Conservation (phyloP, 2,329 filamentous ascomycete genomes). For the Zarea fungicola region DNA sequence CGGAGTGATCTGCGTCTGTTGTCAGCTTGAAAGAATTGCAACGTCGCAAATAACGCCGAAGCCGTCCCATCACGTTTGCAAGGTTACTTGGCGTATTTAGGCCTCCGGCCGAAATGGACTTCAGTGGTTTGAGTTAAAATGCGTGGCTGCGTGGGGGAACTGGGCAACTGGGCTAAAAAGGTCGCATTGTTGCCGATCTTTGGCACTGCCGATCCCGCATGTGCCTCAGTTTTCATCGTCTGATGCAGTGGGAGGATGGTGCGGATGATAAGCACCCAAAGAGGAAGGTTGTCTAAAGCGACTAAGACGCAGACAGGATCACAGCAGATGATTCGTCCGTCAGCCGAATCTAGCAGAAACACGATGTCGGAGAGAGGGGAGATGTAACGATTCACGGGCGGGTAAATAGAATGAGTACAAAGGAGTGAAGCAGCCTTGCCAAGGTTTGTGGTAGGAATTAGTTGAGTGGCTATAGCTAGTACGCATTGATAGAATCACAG, state of each 20-base stretch:
- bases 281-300: not conserved
- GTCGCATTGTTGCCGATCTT: not conserved
- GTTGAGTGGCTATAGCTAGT: no score
- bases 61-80: not conserved
- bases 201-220: not conserved
- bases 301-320: not conserved
- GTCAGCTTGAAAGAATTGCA: not conserved
- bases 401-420: not conserved
- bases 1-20: not conserved
- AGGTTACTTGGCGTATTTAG: not conserved
- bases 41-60: slow-evolving; percentile 1
- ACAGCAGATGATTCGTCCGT: not conserved
- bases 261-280: not conserved
- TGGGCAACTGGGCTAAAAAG: not conserved
- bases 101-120: not conserved
- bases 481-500: no score
- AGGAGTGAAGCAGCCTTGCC: not conserved
- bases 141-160: not conserved
- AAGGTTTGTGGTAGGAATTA: no score
- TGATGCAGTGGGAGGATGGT: not conserved
- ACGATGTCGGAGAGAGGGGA: no score
- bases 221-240: no score
- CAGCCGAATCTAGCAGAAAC: no score
- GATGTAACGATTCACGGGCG: not conserved
- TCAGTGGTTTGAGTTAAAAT: not conserved